Conservation (phyloP, 2,329 filamentous ascomycete species). For the Colletotrichum theobromicola region DNA sequence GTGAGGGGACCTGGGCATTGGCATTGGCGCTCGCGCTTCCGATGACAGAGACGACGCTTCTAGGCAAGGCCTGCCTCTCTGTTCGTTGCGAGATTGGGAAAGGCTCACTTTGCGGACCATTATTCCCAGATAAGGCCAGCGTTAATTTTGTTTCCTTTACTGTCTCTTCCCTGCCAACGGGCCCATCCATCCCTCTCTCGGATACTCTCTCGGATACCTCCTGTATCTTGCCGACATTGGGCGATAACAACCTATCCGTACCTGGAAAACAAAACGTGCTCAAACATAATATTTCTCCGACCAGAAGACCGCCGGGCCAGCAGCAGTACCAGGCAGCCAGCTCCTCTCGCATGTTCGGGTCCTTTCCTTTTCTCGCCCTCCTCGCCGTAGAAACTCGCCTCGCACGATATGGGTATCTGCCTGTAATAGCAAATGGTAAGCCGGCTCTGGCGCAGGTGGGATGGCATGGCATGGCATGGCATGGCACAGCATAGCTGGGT, state of each 20-base stretch:
- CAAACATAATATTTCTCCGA: neutral
- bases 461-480: neutral
- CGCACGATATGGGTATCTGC: conserved; percentile 6
- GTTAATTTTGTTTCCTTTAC: neutral
- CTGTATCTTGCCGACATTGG: neutral
- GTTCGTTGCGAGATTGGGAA: neutral
- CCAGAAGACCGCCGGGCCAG: neutral
- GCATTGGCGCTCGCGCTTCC: neutral
- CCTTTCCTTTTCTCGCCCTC: neutral
- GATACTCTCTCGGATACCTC: neutral
- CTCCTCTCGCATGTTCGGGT: neutral
- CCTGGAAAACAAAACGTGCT: neutral
- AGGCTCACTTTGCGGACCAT: neutral
- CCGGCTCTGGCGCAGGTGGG: conserved; percentile 28
- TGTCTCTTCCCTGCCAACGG: neutral
- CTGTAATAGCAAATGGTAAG: conserved; percentile 31
- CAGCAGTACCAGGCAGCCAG: neutral
- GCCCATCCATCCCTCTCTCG: neutral
- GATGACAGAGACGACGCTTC: neutral
- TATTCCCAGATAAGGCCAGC: neutral
- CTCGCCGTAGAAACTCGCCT: neutral
- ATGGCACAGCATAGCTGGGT: conserved; percentile 17
- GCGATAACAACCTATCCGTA: neutral
- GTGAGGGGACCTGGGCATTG: neutral
- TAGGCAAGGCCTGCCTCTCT: neutral